phyloP scores from a whole-genome alignment of 2,329 filamentous ascomycete genomes.

The Ceratocystis diversiconidia region DNA sequence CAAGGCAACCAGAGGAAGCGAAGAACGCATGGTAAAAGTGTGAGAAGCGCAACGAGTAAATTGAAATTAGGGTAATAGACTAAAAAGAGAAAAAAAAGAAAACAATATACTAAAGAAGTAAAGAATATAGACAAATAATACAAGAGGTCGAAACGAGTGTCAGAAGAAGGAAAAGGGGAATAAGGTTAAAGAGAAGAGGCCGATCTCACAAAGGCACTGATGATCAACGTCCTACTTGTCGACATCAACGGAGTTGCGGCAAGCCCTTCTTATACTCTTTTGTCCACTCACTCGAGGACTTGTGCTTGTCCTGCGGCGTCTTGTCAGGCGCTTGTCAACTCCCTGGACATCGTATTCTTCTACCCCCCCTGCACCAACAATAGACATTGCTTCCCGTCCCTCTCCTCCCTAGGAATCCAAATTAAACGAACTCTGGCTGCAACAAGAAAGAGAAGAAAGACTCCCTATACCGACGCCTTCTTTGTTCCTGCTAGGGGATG shows the following conservation, averaged over 20 bases:
- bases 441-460: background rate
- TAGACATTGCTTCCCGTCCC: background rate
- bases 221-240: background rate
- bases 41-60: background rate
- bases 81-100: too few relatives aligned
- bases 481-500: background rate
- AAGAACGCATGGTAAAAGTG: constrained; percentile 7
- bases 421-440: background rate
- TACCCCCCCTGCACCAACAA: background rate
- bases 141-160: background rate
- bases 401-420: background rate
- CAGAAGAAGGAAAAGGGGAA: background rate
- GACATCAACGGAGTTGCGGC: background rate
- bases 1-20: background rate
- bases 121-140: background rate
- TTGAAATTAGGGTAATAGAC: background rate
- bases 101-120: background rate
- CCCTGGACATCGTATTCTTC: background rate
- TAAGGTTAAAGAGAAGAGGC: background rate
- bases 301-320: background rate
- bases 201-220: constrained; percentile 1
- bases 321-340: background rate
- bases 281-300: background rate
- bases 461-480: background rate
- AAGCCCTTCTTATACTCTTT: background rate